phyloP scores from a whole-genome alignment of 192 early-diverging fungal genomes.

The Bifiguratus adelaidae region DNA sequence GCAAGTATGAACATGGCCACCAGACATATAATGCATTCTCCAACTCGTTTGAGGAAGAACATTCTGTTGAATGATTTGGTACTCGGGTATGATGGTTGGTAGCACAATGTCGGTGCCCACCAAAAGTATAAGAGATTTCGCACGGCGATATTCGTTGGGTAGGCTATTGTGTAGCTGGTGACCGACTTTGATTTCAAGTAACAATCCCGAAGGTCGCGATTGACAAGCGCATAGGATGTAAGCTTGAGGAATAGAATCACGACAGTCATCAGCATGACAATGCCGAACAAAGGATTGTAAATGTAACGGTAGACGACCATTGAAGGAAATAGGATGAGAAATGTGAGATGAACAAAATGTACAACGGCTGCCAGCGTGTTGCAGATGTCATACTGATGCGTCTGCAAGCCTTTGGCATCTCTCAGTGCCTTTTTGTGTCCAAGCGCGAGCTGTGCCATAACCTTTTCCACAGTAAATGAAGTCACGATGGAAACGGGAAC shows the following conservation, averaged over 20 bases:
- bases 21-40: constrained; percentile 53
- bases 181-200: constrained; percentile 18
- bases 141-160: constrained; percentile 64
- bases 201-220: constrained; percentile 54
- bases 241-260: constrained; percentile 74
- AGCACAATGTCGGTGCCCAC: constrained; percentile 76
- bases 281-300: constrained; percentile 58
- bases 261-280: constrained; percentile 42
- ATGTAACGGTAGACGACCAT: constrained; percentile 57
- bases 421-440: neutral
- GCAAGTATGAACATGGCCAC: constrained; percentile 72
- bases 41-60: constrained; percentile 71
- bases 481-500: constrained; percentile 41
- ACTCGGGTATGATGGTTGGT: constrained; percentile 78
- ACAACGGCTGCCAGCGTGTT: constrained; percentile 15
- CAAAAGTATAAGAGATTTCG: constrained; percentile 63
- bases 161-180: constrained; percentile 41
- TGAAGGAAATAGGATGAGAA: constrained; percentile 47
- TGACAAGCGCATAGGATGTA: constrained; percentile 66
- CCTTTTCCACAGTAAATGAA: constrained; percentile 51
- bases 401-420: neutral
- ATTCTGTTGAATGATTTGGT: constrained; percentile 47
- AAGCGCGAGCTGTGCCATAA: constrained; percentile 17
- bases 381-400: too few relatives aligned
- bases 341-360: constrained; percentile 40